Base-by-base conservation (phyloP, 148 eudicot species). In the Vaccinium macrocarpon region DNA sequence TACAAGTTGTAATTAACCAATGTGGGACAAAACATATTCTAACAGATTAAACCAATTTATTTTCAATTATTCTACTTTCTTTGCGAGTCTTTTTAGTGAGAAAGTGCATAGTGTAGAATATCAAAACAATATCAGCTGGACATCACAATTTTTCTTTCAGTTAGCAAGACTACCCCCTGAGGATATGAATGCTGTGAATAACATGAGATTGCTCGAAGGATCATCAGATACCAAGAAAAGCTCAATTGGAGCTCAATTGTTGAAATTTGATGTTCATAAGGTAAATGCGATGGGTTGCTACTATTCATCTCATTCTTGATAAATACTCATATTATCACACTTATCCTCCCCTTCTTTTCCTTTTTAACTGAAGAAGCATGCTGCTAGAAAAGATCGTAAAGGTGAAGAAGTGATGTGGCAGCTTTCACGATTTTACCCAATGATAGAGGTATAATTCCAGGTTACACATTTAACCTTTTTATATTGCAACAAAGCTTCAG, bases 401-500 rank as follows among this genome's bases (percentile, higher is more conserved):
- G 97, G 93, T 82, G 96, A 92, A 91, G 97, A 92, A 87, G 86
- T 85, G 72, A 82, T 84, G 50, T 97, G 98, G 98, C 97, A 95
- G 75, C 87, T 95, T 85, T 93, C 94, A 66, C 98, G 98, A 59
- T 97, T 97, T 88, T 97, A 95, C 87, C 99, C 99, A 82, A 85
- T 95, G 89, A 87, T 97, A 72, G 99, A 97, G 97, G 99, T 97
- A 89, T 46, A 23, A 84, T 57, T 42, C 79, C 38, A 32, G 70
- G 32, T 13, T 23, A 82, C 35, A 35, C n/a, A 53, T 51, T 15
- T 32, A 25, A 13, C 27, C 2, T 14, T 68, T 64, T 19, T 76
- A 14, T 9, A 64, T 77, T 76, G 84, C 77, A 29, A 6, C 12
- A 6, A 12, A 14, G 57, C 61, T 13, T 38, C 16, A 16, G 16